Base-by-base conservation (phyloP, 306 rosid genomes). In the Castanopsis chinensis region DNA sequence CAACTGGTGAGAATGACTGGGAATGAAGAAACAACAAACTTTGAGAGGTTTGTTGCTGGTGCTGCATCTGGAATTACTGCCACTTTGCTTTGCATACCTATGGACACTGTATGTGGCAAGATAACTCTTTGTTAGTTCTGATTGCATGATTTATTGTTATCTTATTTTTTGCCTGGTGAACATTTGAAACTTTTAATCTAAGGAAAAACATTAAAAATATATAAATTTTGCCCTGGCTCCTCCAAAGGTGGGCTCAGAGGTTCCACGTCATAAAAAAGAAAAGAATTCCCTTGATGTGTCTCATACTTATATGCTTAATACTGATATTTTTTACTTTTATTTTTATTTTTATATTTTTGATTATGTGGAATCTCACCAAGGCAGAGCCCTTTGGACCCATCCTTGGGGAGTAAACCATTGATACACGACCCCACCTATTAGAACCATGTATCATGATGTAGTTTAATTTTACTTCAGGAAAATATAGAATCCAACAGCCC, bases 51-150 rank as follows among this genome's bases (percentile, higher is more conserved):
- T 68, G 81, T 92, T 83, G 98, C 99, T 43, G 99, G 99, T 73
- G 99, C 99, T 75, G 95, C 94, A 14, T 97, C 99, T 61, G 98
- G 98, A 76, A 86, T 95, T 33, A 95, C 98, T 71, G 99, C 99
- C 33, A 85, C 97, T 41, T 59, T 83, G 69, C 91, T 89, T 69
- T 95, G 99, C 87, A 86, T 95, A 6, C 99, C 99, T 13, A 97
- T 95, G 76, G 98, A 95, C 80, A 95, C 98, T 6, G 99, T 95
- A 91, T 25, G 99, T 88, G 69, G 32, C 37, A 71, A 53, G 60
- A 71, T 10, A 67, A 0, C 72, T 17, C 52, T 35, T 67, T 67
- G 5, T 65, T 33, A 17, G 8, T 32, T 32, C 35, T 30, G 41
- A 15, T 65, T 6, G 0, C 18, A 11, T 56, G 68, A 55, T 52